Conservation (phyloP, 331 rosid species). For the Acacia concinna region DNA sequence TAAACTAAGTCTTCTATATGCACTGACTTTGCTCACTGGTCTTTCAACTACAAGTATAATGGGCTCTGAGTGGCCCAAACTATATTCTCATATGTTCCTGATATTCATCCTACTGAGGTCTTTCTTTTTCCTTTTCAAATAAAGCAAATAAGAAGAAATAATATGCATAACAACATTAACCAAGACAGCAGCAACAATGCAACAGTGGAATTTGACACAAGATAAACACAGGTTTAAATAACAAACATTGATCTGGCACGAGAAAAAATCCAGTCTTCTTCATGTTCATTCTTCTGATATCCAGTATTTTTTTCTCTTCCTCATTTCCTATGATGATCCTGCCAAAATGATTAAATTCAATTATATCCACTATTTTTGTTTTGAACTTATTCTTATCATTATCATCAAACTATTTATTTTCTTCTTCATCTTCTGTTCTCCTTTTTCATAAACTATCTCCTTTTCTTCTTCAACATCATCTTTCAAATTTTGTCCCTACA, state of each 20-base stretch:
- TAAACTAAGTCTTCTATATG: neutral
- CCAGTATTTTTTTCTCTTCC: neutral
- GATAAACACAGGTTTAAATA: neutral
- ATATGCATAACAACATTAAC: neutral
- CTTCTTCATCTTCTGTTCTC: neutral
- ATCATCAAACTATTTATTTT: neutral
- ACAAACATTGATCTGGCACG: neutral
- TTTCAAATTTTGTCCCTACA: neutral
- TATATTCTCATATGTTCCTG: neutral
- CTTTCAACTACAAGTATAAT: neutral
- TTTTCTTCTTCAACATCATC: neutral
- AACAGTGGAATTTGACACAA: neutral
- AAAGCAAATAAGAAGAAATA: neutral
- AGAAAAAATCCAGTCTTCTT: neutral
- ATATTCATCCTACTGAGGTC: neutral
- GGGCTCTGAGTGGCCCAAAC: neutral
- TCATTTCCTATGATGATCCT: neutral
- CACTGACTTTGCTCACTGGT: neutral
- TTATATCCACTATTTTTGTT: neutral
- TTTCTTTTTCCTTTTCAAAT: neutral
- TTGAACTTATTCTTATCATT: neutral
- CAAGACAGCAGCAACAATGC: neutral
- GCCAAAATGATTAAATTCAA: neutral
- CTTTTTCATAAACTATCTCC: neutral
- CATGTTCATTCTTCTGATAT: neutral